These are phyloP conservation scores for Boletus sp. DNA, from an alignment of 768 basidiomycete species.

Conservation along the genomic window DNA sequence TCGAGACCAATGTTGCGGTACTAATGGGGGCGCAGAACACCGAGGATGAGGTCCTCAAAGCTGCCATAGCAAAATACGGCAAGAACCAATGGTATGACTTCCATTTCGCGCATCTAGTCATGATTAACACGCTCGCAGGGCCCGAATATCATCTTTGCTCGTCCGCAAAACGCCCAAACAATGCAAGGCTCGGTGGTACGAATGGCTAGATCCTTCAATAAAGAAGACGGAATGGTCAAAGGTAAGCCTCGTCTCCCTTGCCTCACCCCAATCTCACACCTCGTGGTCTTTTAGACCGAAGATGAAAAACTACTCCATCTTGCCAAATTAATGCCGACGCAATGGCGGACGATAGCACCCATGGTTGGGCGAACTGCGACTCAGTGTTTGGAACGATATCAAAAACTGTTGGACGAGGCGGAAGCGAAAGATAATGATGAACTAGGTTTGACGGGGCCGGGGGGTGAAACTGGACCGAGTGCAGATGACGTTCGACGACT, in stretches of 20 bases:
- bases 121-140: slow-evolving; percentile 48
- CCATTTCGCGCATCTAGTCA: background rate
- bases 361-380: slow-evolving; percentile 97
- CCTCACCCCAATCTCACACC: background rate
- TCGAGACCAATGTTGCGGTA: background rate
- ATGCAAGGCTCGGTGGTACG: slow-evolving; percentile 99
- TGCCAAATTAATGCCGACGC: slow-evolving; percentile 98
- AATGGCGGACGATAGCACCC: slow-evolving; percentile 99
- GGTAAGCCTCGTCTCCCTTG: slow-evolving; percentile 38
- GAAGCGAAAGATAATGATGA: slow-evolving; percentile 97
- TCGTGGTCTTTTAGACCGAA: slow-evolving; percentile 61
- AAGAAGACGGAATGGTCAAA: slow-evolving; percentile 99
- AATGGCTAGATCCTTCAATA: slow-evolving; percentile 99
- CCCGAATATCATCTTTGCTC: slow-evolving; percentile 94
- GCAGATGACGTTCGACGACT: slow-evolving; percentile 91
- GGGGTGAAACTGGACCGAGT: slow-evolving; percentile 73
- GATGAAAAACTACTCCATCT: slow-evolving; percentile 98
- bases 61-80: slow-evolving; percentile 96
- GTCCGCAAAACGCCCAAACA: slow-evolving; percentile 99
- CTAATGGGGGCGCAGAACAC: slow-evolving; percentile 61
- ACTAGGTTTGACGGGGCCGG: slow-evolving; percentile 83
- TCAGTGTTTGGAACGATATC: slow-evolving; percentile 97
- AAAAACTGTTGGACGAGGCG: slow-evolving; percentile 95
- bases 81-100: slow-evolving; percentile 84
- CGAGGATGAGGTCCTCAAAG: slow-evolving; percentile 98